phyloP scores from a whole-genome alignment of 495 filamentous ascomycete species.

The Lophium mytilinum region DNA sequence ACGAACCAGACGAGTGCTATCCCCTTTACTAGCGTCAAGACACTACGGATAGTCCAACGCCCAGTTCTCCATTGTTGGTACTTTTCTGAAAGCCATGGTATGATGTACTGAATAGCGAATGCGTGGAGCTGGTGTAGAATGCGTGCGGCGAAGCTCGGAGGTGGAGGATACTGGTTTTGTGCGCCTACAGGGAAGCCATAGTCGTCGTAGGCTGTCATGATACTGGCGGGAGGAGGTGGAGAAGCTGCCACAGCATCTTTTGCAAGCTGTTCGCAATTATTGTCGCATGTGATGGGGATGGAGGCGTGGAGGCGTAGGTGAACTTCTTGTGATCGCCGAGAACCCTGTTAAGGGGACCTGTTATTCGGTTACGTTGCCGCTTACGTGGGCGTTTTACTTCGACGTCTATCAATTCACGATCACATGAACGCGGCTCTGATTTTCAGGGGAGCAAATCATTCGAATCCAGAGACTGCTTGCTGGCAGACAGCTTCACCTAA shows the following conservation, averaged over 20 bases:
- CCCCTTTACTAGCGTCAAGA: constrained; percentile 35
- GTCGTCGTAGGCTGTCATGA: constrained; percentile 24
- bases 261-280: background rate
- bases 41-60: constrained; percentile 10
- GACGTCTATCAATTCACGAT: too few species aligned
- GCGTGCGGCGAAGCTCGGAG: constrained; percentile 15
- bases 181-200: constrained; percentile 23
- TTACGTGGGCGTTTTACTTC: too few species aligned
- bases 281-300: too few species aligned
- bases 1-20: constrained; percentile 68
- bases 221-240: background rate
- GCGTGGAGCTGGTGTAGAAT: constrained; percentile 10
- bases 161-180: constrained; percentile 11
- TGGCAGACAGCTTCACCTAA: too few species aligned
- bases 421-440: too few species aligned
- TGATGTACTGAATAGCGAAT: constrained; percentile 10
- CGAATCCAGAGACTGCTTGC: too few species aligned
- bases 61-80: constrained; percentile 2
- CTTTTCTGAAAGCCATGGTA: constrained; percentile 1
- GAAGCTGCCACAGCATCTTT: constrained; percentile 17
- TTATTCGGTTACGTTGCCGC: too few species aligned
- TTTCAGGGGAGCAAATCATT: too few species aligned
- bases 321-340: too few species aligned
- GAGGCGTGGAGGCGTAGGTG: too few species aligned
- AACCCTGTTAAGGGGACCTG: too few species aligned